Percentiles rank a stretch among this genome's conserved stretches.
These are phyloP conservation scores for Austroboletus eburneus DNA, from an alignment of 768 basidiomycete species.

Conservation along the genomic window DNA sequence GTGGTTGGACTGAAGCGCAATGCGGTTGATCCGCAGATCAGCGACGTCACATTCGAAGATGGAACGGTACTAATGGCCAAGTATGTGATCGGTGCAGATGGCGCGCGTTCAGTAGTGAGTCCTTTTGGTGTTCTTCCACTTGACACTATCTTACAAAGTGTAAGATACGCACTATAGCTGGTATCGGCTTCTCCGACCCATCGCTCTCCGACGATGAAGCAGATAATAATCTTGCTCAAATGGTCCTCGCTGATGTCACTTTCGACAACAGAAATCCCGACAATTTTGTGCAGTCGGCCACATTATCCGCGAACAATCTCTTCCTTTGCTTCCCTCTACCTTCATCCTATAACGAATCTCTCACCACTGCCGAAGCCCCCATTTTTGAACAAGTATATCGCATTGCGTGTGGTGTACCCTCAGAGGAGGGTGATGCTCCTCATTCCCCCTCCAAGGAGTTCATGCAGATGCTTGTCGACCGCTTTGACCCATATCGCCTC, in stretches of 20 bases:
- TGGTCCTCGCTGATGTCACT: constrained; percentile 44
- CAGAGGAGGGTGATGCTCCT: constrained; percentile 21
- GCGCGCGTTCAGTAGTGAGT: not conserved
- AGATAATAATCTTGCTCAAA: constrained; percentile 30
- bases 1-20: constrained; percentile 34
- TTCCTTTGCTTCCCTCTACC: constrained; percentile 35
- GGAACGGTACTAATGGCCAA: constrained; percentile 25
- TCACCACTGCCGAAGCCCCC: constrained; percentile 1
- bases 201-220: constrained; percentile 24
- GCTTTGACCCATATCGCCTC: constrained; percentile 35
- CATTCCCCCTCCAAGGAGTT: constrained; percentile 34
- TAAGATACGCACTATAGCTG: not conserved
- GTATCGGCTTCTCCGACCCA: constrained; percentile 30
- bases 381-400: constrained; percentile 30
- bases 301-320: constrained; percentile 23
- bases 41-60: constrained; percentile 41
- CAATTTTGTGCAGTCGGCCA: not conserved
- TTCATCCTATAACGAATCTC: constrained; percentile 6
- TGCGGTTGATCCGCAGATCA: constrained; percentile 21
- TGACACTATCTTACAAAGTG: not conserved
- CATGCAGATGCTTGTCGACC: constrained; percentile 39
- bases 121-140: not conserved
- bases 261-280: not conserved
- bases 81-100: not conserved
- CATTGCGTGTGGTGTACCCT: constrained; percentile 37